Evolutionary conservation across 106 monocot genomes (phyloP).

Genomic region (Triglochin maritima): DNA sequence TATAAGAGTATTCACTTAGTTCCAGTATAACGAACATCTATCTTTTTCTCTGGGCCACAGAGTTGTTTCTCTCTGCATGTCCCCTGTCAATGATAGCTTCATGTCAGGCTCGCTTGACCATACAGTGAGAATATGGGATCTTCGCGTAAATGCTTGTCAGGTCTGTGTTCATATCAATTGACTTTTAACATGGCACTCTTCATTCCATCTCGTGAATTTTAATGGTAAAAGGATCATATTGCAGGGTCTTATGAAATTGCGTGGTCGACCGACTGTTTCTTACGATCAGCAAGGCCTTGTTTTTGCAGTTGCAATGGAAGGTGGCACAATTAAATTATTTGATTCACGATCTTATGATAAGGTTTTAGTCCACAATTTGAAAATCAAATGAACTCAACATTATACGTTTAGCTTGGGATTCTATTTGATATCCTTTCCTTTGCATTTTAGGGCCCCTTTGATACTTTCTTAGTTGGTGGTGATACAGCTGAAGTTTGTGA

Average conservation of each 20-base stretch:
- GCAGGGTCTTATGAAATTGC: slow-evolving; percentile 76
- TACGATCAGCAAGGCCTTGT: slow-evolving; percentile 99
- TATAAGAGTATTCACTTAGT: not conserved
- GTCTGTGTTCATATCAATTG: slow-evolving; percentile 17
- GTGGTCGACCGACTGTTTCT: slow-evolving; percentile 92
- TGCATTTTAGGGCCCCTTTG: slow-evolving; percentile 80
- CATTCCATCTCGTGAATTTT: not conserved
- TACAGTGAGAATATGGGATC: slow-evolving; percentile 95
- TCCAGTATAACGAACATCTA: not conserved
- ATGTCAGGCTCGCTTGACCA: slow-evolving; percentile 99
- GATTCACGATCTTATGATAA: slow-evolving; percentile 98
- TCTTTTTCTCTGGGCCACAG: slow-evolving; percentile 28
- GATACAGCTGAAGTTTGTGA: slow-evolving; percentile 99
- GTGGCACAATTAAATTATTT: slow-evolving; percentile 96
- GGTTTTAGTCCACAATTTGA: slow-evolving; percentile 16
- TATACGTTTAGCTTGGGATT: not conserved
- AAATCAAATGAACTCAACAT: not conserved
- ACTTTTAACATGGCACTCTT: not conserved
- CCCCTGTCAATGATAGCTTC: slow-evolving; percentile 96
- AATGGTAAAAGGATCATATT: not conserved
- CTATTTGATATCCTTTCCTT: slow-evolving; percentile 1
- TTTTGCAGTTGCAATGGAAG: slow-evolving; percentile 99
- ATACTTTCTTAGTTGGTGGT: slow-evolving; percentile 97
- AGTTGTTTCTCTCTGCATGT: slow-evolving; percentile 97
- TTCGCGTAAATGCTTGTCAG: slow-evolving; percentile 99